phyloP scores from a whole-genome alignment of 371 early-diverging fungal genomes.

The Coemansia sp. region DNA sequence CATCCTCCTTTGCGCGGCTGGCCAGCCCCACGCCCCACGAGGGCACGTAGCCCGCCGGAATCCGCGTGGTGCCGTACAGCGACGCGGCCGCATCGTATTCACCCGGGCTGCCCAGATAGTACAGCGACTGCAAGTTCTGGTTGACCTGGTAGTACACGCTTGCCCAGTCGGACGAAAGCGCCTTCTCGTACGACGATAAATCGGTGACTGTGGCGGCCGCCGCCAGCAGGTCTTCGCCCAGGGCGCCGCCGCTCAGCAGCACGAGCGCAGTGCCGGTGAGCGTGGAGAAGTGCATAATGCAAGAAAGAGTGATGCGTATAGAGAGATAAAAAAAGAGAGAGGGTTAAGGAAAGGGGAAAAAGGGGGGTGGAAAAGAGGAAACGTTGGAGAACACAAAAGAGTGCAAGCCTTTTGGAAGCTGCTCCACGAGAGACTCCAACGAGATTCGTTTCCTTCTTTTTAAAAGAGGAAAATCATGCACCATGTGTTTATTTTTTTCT shows the following conservation, averaged over 20 bases:
- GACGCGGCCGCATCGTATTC: conserved; percentile 23
- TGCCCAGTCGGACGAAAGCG: conserved; percentile 20
- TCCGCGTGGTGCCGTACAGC: conserved; percentile 33
- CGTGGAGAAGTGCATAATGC: background rate
- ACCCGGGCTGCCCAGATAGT: background rate
- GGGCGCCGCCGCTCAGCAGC: background rate
- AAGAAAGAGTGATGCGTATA: background rate
- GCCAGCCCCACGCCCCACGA: conserved; percentile 23
- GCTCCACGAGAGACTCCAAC: too few species aligned
- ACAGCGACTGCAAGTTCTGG: conserved; percentile 12
- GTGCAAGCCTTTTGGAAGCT: too few species aligned
- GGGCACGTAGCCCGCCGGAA: conserved; percentile 21
- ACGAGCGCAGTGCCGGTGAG: conserved; percentile 1
- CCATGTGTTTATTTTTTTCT: too few species aligned
- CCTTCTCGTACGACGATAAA: conserved; percentile 9
- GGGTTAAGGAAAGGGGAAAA: too few species aligned
- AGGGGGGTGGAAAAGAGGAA: background rate
- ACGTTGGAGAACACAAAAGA: background rate
- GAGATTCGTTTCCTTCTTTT: too few species aligned
- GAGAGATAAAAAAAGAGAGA: too few species aligned
- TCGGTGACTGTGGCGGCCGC: conserved; percentile 23
- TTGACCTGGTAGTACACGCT: conserved; percentile 34
- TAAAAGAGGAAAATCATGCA: too few species aligned
- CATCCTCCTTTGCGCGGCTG: conserved; percentile 9
- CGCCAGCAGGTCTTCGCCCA: conserved; percentile 10